Evolutionary conservation across 108 stramenopile genomes (phyloP), one percentile per base, ranked within the genome.

Genomic region (Conticribra guillardii): DNA sequence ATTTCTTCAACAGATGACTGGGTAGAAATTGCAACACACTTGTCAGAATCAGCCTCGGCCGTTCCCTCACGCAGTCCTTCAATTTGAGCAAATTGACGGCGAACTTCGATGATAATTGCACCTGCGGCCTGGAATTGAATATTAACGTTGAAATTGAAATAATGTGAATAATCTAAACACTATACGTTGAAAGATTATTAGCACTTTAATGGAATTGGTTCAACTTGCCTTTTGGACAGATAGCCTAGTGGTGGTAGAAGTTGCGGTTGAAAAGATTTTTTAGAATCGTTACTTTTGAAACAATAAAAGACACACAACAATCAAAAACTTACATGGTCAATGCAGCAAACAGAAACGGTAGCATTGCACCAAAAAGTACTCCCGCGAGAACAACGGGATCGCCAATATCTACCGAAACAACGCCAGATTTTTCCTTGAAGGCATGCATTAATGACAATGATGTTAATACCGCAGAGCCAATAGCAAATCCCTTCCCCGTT

Each of bases 401-500:
- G 18, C 96, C 75, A 85, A 98, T 94, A 82, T 97, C 93, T 54
- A 97, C 96, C 57, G 90, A 90, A 48, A 81, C 63, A 26, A 67
- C 37, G 59, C 87, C 87, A 37, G 86, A 64, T 32, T 26, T 60
- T 44, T 86, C 85, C n/a, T 80, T 71, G 64, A 98, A 99, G 41
- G 98, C 97, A 47, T 94, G 96, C 68, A 97, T 96, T 17, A 99
- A 87, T 47, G 96, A 97, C 22, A 99, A 83, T 26, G 97, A 98
- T 27, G 97, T 97, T 64, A 99, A 91, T 16, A 96, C 98, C 53
- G 98, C 98, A 31, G 97, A 97, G 45, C 98, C 98, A 71, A 99
- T 99, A 32, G 98, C 98, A 67, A 99, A 99, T 44, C 98, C 98
- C 89, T 99, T 99, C 82, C 98, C 98, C 63, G 97, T 97, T 45